These are phyloP conservation scores for Candida taoyuanica DNA, from an alignment of 805 yeast genomes.

Conservation along the genomic window DNA sequence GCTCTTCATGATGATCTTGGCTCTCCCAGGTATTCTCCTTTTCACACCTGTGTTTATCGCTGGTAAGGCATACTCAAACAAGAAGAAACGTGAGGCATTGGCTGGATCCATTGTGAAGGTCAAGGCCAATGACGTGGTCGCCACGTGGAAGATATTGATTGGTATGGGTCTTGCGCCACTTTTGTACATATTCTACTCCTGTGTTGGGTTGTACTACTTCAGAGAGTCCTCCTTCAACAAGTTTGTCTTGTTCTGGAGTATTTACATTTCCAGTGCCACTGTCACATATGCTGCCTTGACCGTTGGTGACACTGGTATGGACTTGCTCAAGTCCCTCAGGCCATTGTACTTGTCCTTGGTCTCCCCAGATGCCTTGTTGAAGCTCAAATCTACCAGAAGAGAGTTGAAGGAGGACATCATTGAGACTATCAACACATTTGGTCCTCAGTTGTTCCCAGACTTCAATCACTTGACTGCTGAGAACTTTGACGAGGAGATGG, in stretches of 20 bases:
- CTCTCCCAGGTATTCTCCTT: constrained; percentile 84
- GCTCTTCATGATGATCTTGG: constrained; percentile 50
- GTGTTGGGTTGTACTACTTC: constrained; percentile 41
- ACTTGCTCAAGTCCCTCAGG: constrained; percentile 73
- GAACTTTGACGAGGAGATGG: constrained; percentile 29
- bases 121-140: constrained; percentile 88
- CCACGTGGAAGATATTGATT: constrained; percentile 94
- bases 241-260: constrained; percentile 30
- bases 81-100: constrained; percentile 73
- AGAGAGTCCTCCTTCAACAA: constrained; percentile 31
- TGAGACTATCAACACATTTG: constrained; percentile 70
- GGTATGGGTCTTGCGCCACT: constrained; percentile 87
- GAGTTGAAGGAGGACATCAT: constrained; percentile 71
- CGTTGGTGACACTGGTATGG: constrained; percentile 92
- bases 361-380: constrained; percentile 49
- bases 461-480: constrained; percentile 44
- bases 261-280: constrained; percentile 61
- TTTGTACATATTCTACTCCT: constrained; percentile 75
- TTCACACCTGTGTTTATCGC: constrained; percentile 86
- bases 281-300: constrained; percentile 88
- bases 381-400: constrained; percentile 57
- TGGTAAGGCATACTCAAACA: constrained; percentile 66
- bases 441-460: constrained; percentile 85
- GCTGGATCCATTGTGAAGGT: constrained; percentile 87
- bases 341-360: constrained; percentile 70